phyloP scores from a whole-genome alignment of 148 eudicot species.

The Pouteria glomerata region DNA sequence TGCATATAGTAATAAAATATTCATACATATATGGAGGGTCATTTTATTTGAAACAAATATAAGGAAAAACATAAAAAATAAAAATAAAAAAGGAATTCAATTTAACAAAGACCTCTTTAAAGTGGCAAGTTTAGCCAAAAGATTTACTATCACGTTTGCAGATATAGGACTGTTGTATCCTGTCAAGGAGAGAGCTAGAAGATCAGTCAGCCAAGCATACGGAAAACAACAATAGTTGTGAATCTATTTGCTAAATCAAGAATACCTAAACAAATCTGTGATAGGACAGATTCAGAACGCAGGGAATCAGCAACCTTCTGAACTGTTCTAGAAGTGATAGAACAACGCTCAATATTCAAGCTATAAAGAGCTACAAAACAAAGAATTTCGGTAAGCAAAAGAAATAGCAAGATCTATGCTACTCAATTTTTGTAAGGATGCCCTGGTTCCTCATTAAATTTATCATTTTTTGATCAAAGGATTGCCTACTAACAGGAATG shows the following conservation, averaged over 20 bases:
- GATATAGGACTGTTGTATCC: conserved; percentile 75
- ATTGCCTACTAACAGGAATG: neutral
- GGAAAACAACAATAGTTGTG: conserved; percentile 1
- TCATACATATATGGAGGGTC: neutral
- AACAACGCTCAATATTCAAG: conserved; percentile 79
- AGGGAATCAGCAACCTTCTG: conserved; percentile 73
- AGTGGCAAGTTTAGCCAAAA: conserved; percentile 62
- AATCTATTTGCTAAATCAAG: conserved; percentile 4
- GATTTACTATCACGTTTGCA: conserved; percentile 49
- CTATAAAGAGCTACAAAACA: conserved; percentile 68
- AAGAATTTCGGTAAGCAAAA: conserved; percentile 3
- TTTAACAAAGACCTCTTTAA: conserved; percentile 43
- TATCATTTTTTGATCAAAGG: neutral
- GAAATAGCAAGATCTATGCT: neutral
- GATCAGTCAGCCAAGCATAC: conserved; percentile 6
- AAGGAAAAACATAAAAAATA: neutral
- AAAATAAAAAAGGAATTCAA: neutral
- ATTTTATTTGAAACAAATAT: neutral
- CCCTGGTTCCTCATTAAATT: too few species aligned
- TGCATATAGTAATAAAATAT: neutral
- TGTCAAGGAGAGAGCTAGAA: conserved; percentile 33
- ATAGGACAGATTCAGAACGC: conserved; percentile 51
- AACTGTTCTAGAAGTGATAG: conserved; percentile 80
- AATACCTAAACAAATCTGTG: conserved; percentile 71
- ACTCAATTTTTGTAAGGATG: neutral